phyloP scores from a whole-genome alignment of 306 rosid genomes.

The Acacia acuminata region DNA sequence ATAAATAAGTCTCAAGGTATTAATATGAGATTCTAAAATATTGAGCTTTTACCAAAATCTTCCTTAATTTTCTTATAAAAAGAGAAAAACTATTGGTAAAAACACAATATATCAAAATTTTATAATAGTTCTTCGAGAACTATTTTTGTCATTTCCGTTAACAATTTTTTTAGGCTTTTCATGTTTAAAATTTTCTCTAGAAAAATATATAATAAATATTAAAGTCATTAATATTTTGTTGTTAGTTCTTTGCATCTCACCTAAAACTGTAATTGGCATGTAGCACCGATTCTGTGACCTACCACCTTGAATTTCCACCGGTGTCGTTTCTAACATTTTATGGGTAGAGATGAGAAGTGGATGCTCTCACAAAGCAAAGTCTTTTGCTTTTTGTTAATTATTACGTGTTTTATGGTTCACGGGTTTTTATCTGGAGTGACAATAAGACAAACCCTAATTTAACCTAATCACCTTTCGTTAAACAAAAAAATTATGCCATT shows the following conservation, averaged over 20 bases:
- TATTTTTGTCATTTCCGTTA: too few species aligned
- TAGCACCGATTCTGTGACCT: conserved; percentile 9
- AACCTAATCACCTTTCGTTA: conserved; percentile 21
- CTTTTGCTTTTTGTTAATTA: neutral
- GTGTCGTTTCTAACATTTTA: neutral
- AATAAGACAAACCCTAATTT: conserved; percentile 2
- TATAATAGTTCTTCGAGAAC: too few species aligned
- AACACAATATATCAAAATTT: too few species aligned
- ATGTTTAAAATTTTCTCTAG: too few species aligned
- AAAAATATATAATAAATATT: neutral
- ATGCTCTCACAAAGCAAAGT: neutral
- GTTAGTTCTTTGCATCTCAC: neutral
- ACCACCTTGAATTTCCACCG: conserved; percentile 38
- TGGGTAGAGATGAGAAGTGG: neutral
- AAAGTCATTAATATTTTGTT: neutral
- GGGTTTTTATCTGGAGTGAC: conserved; percentile 38
- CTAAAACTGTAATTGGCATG: neutral
- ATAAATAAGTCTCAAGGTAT: too few species aligned
- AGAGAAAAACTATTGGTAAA: too few species aligned
- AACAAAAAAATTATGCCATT: conserved; percentile 15
- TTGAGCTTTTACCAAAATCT: too few species aligned
- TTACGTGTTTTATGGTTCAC: conserved; percentile 42
- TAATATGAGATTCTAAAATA: too few species aligned
- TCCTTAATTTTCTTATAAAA: too few species aligned
- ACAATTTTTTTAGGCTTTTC: too few species aligned